Base-by-base conservation (phyloP, 2,329 filamentous ascomycete species). In the Colletotrichum coccodes region DNA sequence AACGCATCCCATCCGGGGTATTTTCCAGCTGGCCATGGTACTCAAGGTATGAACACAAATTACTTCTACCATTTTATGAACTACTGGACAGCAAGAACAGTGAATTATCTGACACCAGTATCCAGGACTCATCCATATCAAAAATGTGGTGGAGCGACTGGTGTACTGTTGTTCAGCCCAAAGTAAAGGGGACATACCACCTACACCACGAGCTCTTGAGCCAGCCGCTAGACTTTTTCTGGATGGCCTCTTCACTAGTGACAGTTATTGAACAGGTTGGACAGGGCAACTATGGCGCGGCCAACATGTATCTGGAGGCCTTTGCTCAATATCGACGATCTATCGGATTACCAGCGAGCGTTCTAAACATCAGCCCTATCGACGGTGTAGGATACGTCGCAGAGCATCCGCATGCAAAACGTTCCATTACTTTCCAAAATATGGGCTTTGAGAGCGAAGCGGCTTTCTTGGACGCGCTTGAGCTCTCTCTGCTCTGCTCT, bases 201-300 rank as follows among this genome's bases (percentile, higher is more conserved):
- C 61, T 64, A 2, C 61, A 64, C 5, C 7, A 42, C 9, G 49
- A 12, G 18, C 52, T 59, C 0, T 3, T 9, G 2, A 54, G 72
- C 1, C 47, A 26, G 16, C 58, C 71, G 1, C 72, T 81, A 1
- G 78, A 81, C 68, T 82, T 84, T 71, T 82, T 84, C 56, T 62
- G 76, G 26, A 62, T 79, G 16, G 72, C 76, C 30, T 75, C 72
- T 6, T 84, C 82, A 1, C 66, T 80, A 9, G 74, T 75, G 1
- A 77, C 75, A n/a, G 71, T 79, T 18, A 66, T 80, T 4, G 81
- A 78, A n/a, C 75, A 77, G 36, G 64, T 73, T 1, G 77, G 75
- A 0, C 82, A 84, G 67, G 75, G 76, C 50, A 83, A 80, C 70
- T 81, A 85, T 69, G 72, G 77, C 6, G 78, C 79, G 1, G 79